A percentile compares a stretch with the other conserved stretches of the same genome.
phyloP scores from a whole-genome alignment of 2,329 filamentous ascomycete species.

The Penicillium sp. region DNA sequence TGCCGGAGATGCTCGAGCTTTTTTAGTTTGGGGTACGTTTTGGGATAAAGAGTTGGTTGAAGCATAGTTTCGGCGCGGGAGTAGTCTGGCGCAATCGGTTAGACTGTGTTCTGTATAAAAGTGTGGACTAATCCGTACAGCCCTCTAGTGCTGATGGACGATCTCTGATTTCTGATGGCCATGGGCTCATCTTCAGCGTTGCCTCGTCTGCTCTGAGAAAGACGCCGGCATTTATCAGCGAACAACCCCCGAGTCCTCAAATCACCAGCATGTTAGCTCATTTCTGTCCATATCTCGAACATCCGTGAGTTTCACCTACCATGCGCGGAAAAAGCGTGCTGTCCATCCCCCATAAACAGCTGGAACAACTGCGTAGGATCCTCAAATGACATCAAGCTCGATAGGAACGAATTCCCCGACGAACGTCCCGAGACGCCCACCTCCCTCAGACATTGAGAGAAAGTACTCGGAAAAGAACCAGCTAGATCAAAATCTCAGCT shows the following conservation, averaged over 20 bases:
- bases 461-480: constrained; percentile 19
- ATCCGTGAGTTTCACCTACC: constrained; percentile 43
- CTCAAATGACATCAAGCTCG: constrained; percentile 35
- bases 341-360: constrained; percentile 64
- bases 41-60: constrained; percentile 22
- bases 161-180: constrained; percentile 51
- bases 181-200: constrained; percentile 58
- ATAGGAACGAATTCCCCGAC: constrained; percentile 1
- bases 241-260: constrained; percentile 62
- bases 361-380: constrained; percentile 67
- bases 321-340: constrained; percentile 65
- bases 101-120: neutral
- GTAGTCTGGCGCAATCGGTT: constrained; percentile 17
- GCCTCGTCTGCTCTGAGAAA: constrained; percentile 65
- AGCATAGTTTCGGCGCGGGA: constrained; percentile 21
- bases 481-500: constrained; percentile 5
- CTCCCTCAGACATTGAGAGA: constrained; percentile 16
- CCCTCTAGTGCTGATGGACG: constrained; percentile 34
- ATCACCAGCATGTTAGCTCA: neutral
- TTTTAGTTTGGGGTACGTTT: neutral
- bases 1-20: constrained; percentile 16
- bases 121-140: constrained; percentile 13
- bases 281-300: neutral
- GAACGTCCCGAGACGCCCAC: constrained; percentile 17
- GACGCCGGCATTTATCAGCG: constrained; percentile 68